These are phyloP conservation scores for Veloboletus limbatus DNA, from an alignment of 1,284 basidiomycete genomes.

Conservation along the genomic window DNA sequence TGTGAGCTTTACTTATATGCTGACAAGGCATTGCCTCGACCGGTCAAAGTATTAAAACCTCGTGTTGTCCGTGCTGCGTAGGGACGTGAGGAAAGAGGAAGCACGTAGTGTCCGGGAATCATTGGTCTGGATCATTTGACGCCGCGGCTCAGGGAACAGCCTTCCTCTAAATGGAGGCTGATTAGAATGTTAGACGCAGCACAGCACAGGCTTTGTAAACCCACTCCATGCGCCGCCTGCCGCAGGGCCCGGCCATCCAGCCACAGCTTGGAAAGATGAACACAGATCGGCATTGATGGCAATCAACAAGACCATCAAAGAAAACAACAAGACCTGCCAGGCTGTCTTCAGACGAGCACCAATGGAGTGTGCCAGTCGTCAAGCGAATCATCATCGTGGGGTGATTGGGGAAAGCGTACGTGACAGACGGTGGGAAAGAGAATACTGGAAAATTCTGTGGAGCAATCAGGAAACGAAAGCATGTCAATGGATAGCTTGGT, in stretches of 20 bases:
- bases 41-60: slow-evolving; percentile 34
- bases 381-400: slow-evolving; percentile 25
- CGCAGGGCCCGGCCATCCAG: slow-evolving; percentile 12
- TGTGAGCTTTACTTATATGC: slow-evolving; percentile 29
- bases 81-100: slow-evolving; percentile 25
- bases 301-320: slow-evolving; percentile 4
- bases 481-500: slow-evolving; percentile 9
- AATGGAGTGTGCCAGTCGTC: neutral
- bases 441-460: slow-evolving; percentile 18
- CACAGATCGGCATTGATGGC: slow-evolving; percentile 8
- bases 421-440: slow-evolving; percentile 6
- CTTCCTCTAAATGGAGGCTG: slow-evolving; percentile 31
- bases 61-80: slow-evolving; percentile 34
- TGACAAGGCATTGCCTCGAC: slow-evolving; percentile 31
- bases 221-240: slow-evolving; percentile 6
- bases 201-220: slow-evolving; percentile 26
- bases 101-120: slow-evolving; percentile 27
- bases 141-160: slow-evolving; percentile 34
- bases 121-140: slow-evolving; percentile 31
- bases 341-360: neutral
- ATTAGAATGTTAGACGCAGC: slow-evolving; percentile 30
- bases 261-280: slow-evolving; percentile 24
- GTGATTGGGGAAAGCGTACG: slow-evolving; percentile 11
- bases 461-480: slow-evolving; percentile 12
- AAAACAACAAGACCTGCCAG: slow-evolving; percentile 9